Evolutionary conservation across 331 rosid genomes (phyloP).

Genomic region (Dryas integrifolia): DNA sequence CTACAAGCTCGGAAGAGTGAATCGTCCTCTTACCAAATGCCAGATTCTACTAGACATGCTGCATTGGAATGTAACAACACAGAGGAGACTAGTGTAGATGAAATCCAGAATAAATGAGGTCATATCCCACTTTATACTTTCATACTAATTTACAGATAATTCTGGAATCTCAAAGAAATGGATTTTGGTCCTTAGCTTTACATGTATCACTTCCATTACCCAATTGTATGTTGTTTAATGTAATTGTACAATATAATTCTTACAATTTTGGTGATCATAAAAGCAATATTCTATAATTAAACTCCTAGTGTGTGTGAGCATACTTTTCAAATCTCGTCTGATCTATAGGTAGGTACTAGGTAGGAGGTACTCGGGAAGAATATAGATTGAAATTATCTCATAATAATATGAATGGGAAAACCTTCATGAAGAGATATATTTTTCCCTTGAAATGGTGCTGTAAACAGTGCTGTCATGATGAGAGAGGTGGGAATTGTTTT

Average conservation of each 20-base stretch:
- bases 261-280: constrained; percentile 29
- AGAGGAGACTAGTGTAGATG: constrained; percentile 64
- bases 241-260: not conserved
- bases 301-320: not conserved
- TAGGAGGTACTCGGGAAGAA: constrained; percentile 4
- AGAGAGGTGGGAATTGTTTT: no score
- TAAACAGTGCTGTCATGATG: not conserved
- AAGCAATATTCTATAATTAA: not conserved
- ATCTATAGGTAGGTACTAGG: not conserved
- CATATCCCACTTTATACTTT: constrained; percentile 24
- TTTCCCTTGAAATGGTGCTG: not conserved
- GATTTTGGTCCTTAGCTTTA: constrained; percentile 21
- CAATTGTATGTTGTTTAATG: constrained; percentile 26
- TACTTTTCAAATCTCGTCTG: not conserved
- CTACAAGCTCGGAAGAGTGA: constrained; percentile 64
- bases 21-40: constrained; percentile 32
- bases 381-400: not conserved
- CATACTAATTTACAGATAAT: constrained; percentile 23
- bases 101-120: constrained; percentile 54
- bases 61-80: constrained; percentile 55
- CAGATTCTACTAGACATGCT: constrained; percentile 50
- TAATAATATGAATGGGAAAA: not conserved
- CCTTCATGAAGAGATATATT: not conserved
- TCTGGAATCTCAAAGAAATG: constrained; percentile 29
- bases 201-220: constrained; percentile 24